Base-by-base conservation (phyloP, 2,329 filamentous ascomycete genomes). In the Rugonectria rugulosa region DNA sequence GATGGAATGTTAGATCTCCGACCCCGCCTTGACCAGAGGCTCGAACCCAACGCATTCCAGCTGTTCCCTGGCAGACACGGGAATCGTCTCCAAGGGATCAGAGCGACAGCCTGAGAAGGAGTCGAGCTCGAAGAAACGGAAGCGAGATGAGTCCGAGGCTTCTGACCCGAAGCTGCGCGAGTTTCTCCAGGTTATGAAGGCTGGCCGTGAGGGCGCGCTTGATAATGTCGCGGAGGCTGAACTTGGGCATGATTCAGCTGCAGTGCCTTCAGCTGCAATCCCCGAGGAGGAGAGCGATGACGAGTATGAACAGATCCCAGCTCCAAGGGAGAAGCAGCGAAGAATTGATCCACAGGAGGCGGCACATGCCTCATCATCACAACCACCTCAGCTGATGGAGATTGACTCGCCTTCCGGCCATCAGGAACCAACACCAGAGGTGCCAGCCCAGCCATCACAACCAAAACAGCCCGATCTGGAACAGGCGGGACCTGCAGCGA, bases 121-220 rank as follows among this genome's bases (percentile, higher is more conserved):
- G 45, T 68, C 69, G n/a, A 75, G 75, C 61, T 66, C 74, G 23
- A 85, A 86, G 69, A 93, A 93, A 81, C 86, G 86, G 67, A 93
- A 89, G 74, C 81, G 88, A 53, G 80, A 81, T 50, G 79, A 79
- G 37, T 65, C 78, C 15, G 79, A 86, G 60, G 79, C 84, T 63
- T 79, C 86, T 11, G 90, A 97, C 67, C 86, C 89, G 5, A 96
- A 95, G 75, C 79, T 97, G 58, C 86, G 89, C 69, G 93, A 97
- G 76, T 98, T 90, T 72, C 78, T 98, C 46, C 86, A 90, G 57
- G 86, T 93, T 44, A 96, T 97, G 88, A 85, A 90, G 67, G 77
- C 85, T 15, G 69, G 70, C 24, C 71, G 70, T 43, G 71, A 72
- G 63, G 70, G 68, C 29, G 68, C 69, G 6, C 59, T 74, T 34